Percentiles rank a stretch among this genome's conserved stretches.
Evolutionary conservation across 2,329 filamentous ascomycete genomes (phyloP).

Genomic region (Kalaharituber pfeilii): DNA sequence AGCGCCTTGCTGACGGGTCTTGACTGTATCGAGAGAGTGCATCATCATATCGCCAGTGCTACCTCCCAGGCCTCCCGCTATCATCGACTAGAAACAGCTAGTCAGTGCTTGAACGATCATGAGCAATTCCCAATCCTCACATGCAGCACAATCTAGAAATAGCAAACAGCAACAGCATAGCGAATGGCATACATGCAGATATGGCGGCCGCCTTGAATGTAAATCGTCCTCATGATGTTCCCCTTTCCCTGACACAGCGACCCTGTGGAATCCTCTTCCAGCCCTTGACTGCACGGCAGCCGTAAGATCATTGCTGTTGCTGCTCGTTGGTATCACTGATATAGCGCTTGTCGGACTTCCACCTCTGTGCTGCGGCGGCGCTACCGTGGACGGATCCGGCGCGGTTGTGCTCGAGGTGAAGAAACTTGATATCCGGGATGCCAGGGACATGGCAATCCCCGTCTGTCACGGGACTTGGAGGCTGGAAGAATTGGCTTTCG

Average conservation of each 20-base stretch:
- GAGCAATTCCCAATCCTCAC: not conserved
- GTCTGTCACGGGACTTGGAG: not conserved
- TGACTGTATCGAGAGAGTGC: slow-evolving; percentile 97
- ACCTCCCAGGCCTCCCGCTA: slow-evolving; percentile 83
- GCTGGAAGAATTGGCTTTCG: not conserved
- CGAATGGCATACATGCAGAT: slow-evolving; percentile 11
- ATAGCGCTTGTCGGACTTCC: not conserved
- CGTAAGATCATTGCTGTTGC: no score
- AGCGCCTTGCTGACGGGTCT: slow-evolving; percentile 93
- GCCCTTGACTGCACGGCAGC: not conserved
- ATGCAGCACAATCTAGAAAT: no score
- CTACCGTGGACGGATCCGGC: not conserved
- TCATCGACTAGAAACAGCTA: slow-evolving; percentile 51
- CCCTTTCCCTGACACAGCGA: not conserved
- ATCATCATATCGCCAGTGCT: slow-evolving; percentile 92
- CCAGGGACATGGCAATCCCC: slow-evolving; percentile 1
- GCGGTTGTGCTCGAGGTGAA: not conserved
- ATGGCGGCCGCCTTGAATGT: slow-evolving; percentile 9
- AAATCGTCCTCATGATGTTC: not conserved
- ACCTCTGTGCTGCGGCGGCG: not conserved
- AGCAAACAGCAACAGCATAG: not conserved
- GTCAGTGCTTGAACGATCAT: not conserved
- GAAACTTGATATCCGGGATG: not conserved
- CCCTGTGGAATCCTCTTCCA: not conserved
- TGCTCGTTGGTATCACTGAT: not conserved